Percentiles rank a stretch among this genome's conserved stretches.
Conservation (phyloP, 257 asterid genomes). For the Fraxinus cuspidata region DNA sequence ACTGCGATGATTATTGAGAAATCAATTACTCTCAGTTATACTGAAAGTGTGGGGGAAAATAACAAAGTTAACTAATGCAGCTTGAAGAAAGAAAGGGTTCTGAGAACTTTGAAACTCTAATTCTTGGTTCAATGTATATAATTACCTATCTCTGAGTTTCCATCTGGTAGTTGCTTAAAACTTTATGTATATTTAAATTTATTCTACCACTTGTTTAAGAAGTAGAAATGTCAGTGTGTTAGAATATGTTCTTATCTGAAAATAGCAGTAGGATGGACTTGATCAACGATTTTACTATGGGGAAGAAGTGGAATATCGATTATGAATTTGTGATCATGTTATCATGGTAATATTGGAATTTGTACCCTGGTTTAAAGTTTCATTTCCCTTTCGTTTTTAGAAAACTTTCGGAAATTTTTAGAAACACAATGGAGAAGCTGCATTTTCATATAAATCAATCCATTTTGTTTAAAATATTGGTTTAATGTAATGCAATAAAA, state of each 20-base stretch:
- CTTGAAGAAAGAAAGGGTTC: background rate
- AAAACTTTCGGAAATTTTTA: background rate
- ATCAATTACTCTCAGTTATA: background rate
- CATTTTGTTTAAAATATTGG: background rate
- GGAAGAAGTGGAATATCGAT: background rate
- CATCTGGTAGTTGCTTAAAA: constrained; percentile 6
- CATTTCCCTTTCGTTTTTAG: background rate
- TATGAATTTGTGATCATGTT: background rate
- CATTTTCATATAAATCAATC: background rate
- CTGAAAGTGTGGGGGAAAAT: background rate
- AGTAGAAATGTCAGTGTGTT: background rate
- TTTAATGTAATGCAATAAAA: background rate
- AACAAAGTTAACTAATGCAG: background rate
- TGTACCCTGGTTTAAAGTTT: background rate
- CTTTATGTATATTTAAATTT: background rate
- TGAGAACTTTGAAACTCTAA: background rate
- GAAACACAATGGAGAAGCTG: background rate
- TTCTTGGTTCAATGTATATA: constrained; percentile 5
- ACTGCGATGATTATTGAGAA: constrained; percentile 3
- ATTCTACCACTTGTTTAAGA: constrained; percentile 11
- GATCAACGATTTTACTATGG: constrained; percentile 13
- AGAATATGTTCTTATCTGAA: constrained; percentile 8
- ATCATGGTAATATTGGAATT: constrained; percentile 11
- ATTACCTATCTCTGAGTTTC: constrained; percentile 4
- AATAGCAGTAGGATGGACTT: constrained; percentile 6